Base-by-base conservation (phyloP, 2,329 filamentous ascomycete genomes). In the Fusarium miscanthi region DNA sequence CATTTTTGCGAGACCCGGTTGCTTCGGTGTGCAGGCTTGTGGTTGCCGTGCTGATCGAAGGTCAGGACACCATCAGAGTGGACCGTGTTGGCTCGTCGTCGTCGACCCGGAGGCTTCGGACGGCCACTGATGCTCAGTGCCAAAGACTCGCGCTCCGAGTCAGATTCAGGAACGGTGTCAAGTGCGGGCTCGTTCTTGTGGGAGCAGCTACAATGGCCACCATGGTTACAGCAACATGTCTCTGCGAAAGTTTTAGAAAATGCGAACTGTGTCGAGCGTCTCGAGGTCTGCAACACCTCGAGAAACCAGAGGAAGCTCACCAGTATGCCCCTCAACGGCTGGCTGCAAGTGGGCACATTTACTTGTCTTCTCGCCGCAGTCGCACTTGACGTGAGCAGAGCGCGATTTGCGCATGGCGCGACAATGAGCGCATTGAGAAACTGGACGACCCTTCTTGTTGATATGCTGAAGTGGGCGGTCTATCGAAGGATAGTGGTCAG, bases 391-490 rank as follows among this genome's bases (percentile, higher is more conserved):
- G 84, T 98, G 96, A 74, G 95, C 94, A 66, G 95, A 92, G 78
- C 96, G 94, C 83, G 94, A 95, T 88, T 98, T 98, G 85, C 96
- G 95, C 87, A 97, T 92, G 76, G 93, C 90, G 82, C 96, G 95
- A 85, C 96, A 99, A 85, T 99, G 96, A 76, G 94, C 90, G 85
- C 96, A 99, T 91, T 99, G 96, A 78, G 96, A 97, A 77, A 98
- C 94, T 70, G 96, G 96, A 72, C 95, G 93, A 80, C 95, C 95
- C 87, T 98, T 98, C 83, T 97, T 97, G 84, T 97, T 97, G 86
- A 98, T 97, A 82, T 97, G 94, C 80, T 94, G 92, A 74, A 98
- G 89, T 74, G 93, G 93, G 76, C 95, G 94, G 83, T 98, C 96
- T 97, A 78, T 58, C 35, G 45, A 56, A 45, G 23, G 46, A n/a